phyloP scores from a whole-genome alignment of 805 yeast genomes.

The Metschnikowia shivogae region DNA sequence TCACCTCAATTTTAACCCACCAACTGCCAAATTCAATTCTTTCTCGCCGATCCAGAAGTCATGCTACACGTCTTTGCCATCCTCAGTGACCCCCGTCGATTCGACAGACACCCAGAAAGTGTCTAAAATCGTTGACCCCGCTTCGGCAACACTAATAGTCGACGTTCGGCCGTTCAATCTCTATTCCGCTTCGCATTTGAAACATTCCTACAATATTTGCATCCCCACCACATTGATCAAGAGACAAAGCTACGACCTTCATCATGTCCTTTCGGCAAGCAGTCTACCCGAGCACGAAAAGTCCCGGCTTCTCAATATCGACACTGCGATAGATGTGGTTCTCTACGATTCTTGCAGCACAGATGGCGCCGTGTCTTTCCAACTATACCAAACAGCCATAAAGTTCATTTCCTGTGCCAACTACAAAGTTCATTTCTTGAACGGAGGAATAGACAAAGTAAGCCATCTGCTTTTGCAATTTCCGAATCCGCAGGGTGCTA shows the following conservation, averaged over 20 bases:
- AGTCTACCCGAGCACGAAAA: slow-evolving; percentile 22
- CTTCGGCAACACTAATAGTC: slow-evolving; percentile 18
- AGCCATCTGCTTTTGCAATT: slow-evolving; percentile 9
- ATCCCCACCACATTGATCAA: slow-evolving; percentile 44
- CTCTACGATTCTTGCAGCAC: slow-evolving; percentile 33
- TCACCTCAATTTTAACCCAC: background rate
- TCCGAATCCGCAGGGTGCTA: slow-evolving; percentile 11
- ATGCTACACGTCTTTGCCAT: slow-evolving; percentile 13
- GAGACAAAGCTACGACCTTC: slow-evolving; percentile 31
- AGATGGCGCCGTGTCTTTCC: slow-evolving; percentile 19
- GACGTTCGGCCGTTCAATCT: slow-evolving; percentile 40
- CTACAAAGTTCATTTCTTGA: slow-evolving; percentile 21
- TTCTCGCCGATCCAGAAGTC: slow-evolving; percentile 17
- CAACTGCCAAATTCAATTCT: slow-evolving; percentile 1
- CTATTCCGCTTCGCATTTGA: slow-evolving; percentile 28
- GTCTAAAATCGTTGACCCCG: background rate
- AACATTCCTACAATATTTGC: slow-evolving; percentile 35
- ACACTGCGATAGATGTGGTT: slow-evolving; percentile 20
- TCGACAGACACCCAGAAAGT: slow-evolving; percentile 8
- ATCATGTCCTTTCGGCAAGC: slow-evolving; percentile 30
- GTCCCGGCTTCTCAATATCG: slow-evolving; percentile 16
- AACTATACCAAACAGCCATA: slow-evolving; percentile 31
- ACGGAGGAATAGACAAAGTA: slow-evolving; percentile 26
- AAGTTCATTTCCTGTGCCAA: slow-evolving; percentile 25
- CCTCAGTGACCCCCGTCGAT: slow-evolving; percentile 10